phyloP scores from a whole-genome alignment of 345 rosid genomes.

The Dipteronia dyeriana region DNA sequence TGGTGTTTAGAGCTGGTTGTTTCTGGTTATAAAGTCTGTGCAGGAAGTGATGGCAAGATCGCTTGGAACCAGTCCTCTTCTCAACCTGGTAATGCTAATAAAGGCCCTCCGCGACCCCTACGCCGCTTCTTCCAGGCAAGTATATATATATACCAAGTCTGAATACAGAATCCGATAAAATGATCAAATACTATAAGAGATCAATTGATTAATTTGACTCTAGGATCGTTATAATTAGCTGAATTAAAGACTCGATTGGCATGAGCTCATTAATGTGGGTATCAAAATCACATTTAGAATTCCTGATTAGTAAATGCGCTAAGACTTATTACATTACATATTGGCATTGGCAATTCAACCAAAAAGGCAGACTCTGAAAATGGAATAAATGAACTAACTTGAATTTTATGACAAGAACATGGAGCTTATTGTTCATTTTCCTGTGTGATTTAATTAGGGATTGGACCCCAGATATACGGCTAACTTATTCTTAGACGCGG shows the following conservation, averaged over 20 bases:
- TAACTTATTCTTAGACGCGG: slow-evolving; percentile 69
- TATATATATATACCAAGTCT: no score
- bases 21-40: slow-evolving; percentile 82
- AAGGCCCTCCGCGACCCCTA: slow-evolving; percentile 84
- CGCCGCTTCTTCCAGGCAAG: slow-evolving; percentile 91
- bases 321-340: not conserved
- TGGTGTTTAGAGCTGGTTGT: slow-evolving; percentile 87
- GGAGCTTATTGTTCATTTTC: not conserved
- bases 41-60: slow-evolving; percentile 90
- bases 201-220: not conserved
- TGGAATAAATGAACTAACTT: not conserved
- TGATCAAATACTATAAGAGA: not conserved
- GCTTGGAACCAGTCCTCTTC: slow-evolving; percentile 91
- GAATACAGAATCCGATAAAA: not conserved
- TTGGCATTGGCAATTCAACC: not conserved
- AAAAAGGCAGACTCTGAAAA: not conserved
- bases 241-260: not conserved
- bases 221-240: not conserved
- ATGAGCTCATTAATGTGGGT: not conserved
- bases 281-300: no score
- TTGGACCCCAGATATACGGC: slow-evolving; percentile 86
- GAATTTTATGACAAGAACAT: not conserved
- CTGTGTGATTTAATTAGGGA: slow-evolving; percentile 46
- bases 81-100: slow-evolving; percentile 75
- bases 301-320: no score